phyloP scores from a whole-genome alignment of 164 flowering plant species.

The Vitis amurensis region DNA sequence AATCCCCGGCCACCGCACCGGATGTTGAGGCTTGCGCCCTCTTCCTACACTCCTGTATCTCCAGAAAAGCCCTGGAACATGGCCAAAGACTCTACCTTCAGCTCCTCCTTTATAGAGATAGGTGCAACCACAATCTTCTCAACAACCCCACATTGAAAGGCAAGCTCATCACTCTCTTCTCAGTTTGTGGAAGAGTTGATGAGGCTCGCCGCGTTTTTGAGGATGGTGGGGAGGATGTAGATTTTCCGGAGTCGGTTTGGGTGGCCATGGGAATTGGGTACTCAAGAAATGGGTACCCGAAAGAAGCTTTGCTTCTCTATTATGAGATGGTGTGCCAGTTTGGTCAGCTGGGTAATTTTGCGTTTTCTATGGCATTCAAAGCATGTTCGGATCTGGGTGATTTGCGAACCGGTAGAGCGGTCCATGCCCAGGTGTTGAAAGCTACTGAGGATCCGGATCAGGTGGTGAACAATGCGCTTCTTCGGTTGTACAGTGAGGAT shows the following conservation, averaged over 20 bases:
- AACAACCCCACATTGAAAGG: conserved; percentile 21
- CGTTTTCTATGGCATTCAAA: conserved; percentile 41
- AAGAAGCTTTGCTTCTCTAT: conserved; percentile 32
- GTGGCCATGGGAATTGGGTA: conserved; percentile 45
- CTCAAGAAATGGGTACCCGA: conserved; percentile 26
- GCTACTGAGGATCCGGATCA: conserved; percentile 31
- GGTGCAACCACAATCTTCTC: conserved; percentile 6
- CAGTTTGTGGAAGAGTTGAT: conserved; percentile 33
- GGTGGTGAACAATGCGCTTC: conserved; percentile 40
- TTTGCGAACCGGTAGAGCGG: conserved; percentile 25
- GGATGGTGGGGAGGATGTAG: conserved; percentile 13
- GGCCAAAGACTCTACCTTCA: conserved; percentile 35
- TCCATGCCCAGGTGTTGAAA: conserved; percentile 46
- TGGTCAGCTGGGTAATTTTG: conserved; percentile 27
- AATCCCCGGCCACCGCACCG: neutral
- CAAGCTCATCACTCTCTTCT: conserved; percentile 45
- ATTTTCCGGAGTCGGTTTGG: conserved; percentile 25
- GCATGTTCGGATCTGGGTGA: conserved; percentile 23
- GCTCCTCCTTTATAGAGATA: conserved; percentile 16
- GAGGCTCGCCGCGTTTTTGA: conserved; percentile 39
- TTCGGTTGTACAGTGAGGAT: conserved; percentile 28
- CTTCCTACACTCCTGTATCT: conserved; percentile 39
- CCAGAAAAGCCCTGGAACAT: conserved; percentile 27
- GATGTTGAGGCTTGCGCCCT: conserved; percentile 18
- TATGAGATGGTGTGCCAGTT: conserved; percentile 22